Evolutionary conservation across 768 basidiomycete species (phyloP).

Genomic region (Nevesoporus exiguus): DNA sequence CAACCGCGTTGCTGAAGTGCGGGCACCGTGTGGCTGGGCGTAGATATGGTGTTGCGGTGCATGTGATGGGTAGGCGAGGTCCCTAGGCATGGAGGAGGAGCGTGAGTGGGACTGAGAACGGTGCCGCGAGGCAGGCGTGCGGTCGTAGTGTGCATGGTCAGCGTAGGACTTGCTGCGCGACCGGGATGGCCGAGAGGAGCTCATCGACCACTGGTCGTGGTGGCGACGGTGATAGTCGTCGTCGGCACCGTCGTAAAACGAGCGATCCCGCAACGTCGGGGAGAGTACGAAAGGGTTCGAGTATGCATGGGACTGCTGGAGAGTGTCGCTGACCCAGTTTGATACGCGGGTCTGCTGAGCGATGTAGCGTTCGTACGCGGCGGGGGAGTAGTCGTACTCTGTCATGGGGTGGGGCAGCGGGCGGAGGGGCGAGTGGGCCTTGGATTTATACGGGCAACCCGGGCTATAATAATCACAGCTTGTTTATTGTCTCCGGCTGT

Average conservation of each 20-base stretch:
- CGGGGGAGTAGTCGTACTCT: conserved; percentile 60
- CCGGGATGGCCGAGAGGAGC: conserved; percentile 24
- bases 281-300: conserved; percentile 30
- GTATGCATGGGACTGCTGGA: conserved; percentile 25
- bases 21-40: conserved; percentile 16
- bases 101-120: conserved; percentile 28
- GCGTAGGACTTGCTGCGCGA: conserved; percentile 22
- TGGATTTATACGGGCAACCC: conserved; percentile 9
- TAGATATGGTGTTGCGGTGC: conserved; percentile 12
- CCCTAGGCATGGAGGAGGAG: conserved; percentile 15
- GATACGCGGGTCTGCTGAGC: conserved; percentile 47
- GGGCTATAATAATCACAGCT: background rate
- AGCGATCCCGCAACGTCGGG: conserved; percentile 28
- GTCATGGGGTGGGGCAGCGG: conserved; percentile 38
- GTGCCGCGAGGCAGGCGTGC: conserved; percentile 12
- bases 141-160: conserved; percentile 23
- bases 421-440: conserved; percentile 5
- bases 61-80: conserved; percentile 16
- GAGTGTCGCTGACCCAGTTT: conserved; percentile 48
- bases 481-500: background rate
- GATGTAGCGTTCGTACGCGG: conserved; percentile 45
- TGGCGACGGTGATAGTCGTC: background rate
- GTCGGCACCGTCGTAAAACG: conserved; percentile 26
- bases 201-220: conserved; percentile 19
- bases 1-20: conserved; percentile 13